phyloP scores from a whole-genome alignment of 2,329 filamentous ascomycete genomes.

The Berkeleyomyces basicola region DNA sequence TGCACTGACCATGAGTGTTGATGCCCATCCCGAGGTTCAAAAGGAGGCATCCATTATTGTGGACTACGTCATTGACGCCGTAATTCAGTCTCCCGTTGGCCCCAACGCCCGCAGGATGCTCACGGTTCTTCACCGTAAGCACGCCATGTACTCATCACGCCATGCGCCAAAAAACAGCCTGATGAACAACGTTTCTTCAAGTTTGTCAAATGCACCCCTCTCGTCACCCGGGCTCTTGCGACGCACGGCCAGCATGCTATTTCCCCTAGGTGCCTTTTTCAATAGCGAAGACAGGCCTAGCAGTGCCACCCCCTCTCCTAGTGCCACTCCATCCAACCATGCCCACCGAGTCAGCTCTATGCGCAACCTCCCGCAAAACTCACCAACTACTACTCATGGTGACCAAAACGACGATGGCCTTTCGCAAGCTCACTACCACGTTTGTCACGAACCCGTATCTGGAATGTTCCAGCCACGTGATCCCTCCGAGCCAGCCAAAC shows the following conservation, averaged over 20 bases:
- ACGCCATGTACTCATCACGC: conserved; percentile 27
- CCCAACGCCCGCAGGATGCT: conserved; percentile 53
- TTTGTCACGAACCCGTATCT: conserved; percentile 63
- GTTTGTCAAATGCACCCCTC: conserved; percentile 24
- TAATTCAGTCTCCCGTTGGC: conserved; percentile 64
- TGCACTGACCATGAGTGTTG: conserved; percentile 73
- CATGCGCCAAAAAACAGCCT: conserved; percentile 20
- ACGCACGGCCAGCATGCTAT: conserved; percentile 46
- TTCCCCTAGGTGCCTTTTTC: conserved; percentile 35
- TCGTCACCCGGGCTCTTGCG: conserved; percentile 43
- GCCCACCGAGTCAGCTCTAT: conserved; percentile 19
- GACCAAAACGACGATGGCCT: conserved; percentile 57
- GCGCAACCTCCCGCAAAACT: conserved; percentile 6
- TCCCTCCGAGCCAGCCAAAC: conserved; percentile 37
- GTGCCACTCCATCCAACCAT: conserved; percentile 15
- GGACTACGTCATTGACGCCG: conserved; percentile 64
- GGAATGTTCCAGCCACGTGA: conserved; percentile 53
- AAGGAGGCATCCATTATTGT: conserved; percentile 70
- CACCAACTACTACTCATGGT: conserved; percentile 34
- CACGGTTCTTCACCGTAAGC: conserved; percentile 48
- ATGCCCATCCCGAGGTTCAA: conserved; percentile 87
- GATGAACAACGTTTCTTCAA: conserved; percentile 18
- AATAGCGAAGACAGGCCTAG: conserved; percentile 29
- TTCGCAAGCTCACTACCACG: conserved; percentile 54
- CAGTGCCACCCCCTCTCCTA: conserved; percentile 19